Evolutionary conservation across 352 stramenopile genomes (phyloP).

Genomic region (Phytopythium delawarense): DNA sequence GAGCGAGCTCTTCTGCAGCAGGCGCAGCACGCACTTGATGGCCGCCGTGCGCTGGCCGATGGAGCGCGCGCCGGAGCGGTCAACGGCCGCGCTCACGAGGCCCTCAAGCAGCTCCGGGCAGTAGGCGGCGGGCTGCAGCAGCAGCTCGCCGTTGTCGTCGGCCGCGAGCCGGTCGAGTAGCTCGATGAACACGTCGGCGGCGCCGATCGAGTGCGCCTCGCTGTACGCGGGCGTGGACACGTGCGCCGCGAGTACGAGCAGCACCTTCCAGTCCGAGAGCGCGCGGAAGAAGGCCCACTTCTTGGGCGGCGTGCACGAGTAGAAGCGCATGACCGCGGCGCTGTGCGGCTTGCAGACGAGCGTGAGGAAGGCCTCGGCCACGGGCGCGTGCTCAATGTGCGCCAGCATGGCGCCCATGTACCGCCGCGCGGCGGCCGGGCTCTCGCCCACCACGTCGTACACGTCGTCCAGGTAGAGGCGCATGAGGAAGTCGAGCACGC

Average conservation of each 20-base stretch:
- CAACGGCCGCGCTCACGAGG: slow-evolving; percentile 63
- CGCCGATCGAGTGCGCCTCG: slow-evolving; percentile 71
- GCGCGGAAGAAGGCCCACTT: slow-evolving; percentile 88
- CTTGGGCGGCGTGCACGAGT: slow-evolving; percentile 58
- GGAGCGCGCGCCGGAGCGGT: slow-evolving; percentile 24
- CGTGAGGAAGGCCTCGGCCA: slow-evolving; percentile 85
- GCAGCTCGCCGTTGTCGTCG: slow-evolving; percentile 85
- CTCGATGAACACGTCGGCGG: slow-evolving; percentile 87
- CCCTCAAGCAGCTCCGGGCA: slow-evolving; percentile 79
- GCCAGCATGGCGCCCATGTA: slow-evolving; percentile 86
- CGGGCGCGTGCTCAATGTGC: slow-evolving; percentile 74
- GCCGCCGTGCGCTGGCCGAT: slow-evolving; percentile 71
- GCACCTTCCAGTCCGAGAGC: slow-evolving; percentile 85
- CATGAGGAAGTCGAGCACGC: slow-evolving; percentile 84
- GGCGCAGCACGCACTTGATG: slow-evolving; percentile 78
- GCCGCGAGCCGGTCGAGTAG: slow-evolving; percentile 82
- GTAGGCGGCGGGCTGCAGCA: slow-evolving; percentile 84
- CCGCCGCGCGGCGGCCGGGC: slow-evolving; percentile 51
- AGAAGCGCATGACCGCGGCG: slow-evolving; percentile 62
- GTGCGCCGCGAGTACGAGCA: slow-evolving; percentile 79
- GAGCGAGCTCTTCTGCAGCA: slow-evolving; percentile 70
- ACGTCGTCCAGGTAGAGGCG: slow-evolving; percentile 86
- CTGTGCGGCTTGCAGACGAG: slow-evolving; percentile 86
- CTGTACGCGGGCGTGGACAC: slow-evolving; percentile 61
- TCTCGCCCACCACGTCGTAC: slow-evolving; percentile 75